phyloP scores from a whole-genome alignment of 78 protist genomes.

The Dictyostelium intermedium region DNA sequence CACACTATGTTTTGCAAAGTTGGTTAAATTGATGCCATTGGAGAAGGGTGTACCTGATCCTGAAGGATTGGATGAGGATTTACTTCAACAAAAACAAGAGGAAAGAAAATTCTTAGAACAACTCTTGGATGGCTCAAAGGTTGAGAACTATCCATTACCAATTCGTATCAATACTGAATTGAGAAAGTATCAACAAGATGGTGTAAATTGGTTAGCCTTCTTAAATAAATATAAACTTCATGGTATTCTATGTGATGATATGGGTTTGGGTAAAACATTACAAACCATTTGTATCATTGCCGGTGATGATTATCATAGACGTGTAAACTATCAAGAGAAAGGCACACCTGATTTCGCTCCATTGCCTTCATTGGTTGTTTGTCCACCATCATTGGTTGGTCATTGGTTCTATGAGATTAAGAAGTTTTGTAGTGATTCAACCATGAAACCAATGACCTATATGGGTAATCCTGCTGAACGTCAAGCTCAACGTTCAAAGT shows the following conservation, averaged over 20 bases:
- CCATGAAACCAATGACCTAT: constrained; percentile 71
- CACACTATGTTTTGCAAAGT: constrained; percentile 61
- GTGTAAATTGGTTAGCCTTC: constrained; percentile 95
- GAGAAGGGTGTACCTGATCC: constrained; percentile 74
- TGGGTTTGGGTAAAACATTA: constrained; percentile 99
- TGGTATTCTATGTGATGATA: constrained; percentile 96
- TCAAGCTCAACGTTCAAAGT: constrained; percentile 5
- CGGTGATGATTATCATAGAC: constrained; percentile 55
- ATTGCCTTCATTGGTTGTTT: constrained; percentile 91
- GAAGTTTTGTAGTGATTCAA: constrained; percentile 41
- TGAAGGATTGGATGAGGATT: constrained; percentile 8
- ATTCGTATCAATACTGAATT: constrained; percentile 87
- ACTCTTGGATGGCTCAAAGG: constrained; percentile 69
- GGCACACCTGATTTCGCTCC: constrained; percentile 29
- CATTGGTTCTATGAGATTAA: constrained; percentile 96
- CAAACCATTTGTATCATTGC: constrained; percentile 93
- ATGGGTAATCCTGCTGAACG: constrained; percentile 81
- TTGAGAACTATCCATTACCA: constrained; percentile 71
- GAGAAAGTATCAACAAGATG: constrained; percentile 95
- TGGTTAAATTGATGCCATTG: constrained; percentile 83
- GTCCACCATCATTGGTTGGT: constrained; percentile 94
- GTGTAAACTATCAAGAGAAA: constrained; percentile 7
- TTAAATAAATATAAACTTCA: constrained; percentile 79
- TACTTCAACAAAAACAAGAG: constrained; percentile 2
- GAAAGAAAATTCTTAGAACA: constrained; percentile 81